Evolutionary conservation across 192 early-diverging fungal genomes (phyloP).

Genomic region (Coemansia sp.): DNA sequence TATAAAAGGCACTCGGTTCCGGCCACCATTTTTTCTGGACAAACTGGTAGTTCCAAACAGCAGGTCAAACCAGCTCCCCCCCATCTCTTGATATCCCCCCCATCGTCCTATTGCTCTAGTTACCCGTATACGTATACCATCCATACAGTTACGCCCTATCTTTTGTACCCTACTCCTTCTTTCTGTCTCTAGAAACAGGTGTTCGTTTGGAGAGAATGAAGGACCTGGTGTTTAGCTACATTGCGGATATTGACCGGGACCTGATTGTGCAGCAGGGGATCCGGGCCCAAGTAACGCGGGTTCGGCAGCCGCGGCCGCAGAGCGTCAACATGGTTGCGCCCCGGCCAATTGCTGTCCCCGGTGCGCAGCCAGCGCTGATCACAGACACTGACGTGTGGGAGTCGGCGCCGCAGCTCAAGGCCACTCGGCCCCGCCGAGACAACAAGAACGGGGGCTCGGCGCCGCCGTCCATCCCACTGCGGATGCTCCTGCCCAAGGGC

Average conservation of each 20-base stretch:
- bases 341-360: neutral
- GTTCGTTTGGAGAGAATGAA: constrained; percentile 4
- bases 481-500: constrained; percentile 14
- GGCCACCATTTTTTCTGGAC: too few relatives aligned
- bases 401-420: constrained; percentile 1
- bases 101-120: too few relatives aligned
- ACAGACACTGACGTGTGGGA: neutral
- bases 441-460: constrained; percentile 7
- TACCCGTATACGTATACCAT: too few relatives aligned
- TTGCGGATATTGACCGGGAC: constrained; percentile 28
- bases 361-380: neutral
- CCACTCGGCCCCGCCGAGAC: constrained; percentile 6
- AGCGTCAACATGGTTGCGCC: neutral
- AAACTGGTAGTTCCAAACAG: too few relatives aligned
- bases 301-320: constrained; percentile 12
- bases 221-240: constrained; percentile 13
- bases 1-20: too few relatives aligned
- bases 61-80: too few relatives aligned
- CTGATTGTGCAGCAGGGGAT: constrained; percentile 39
- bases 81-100: too few relatives aligned
- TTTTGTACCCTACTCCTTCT: too few relatives aligned
- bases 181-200: too few relatives aligned
- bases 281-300: constrained; percentile 28
- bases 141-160: too few relatives aligned
- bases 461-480: constrained; percentile 27